These are phyloP conservation scores for Podila clonocystis DNA, from an alignment of 192 early-diverging fungal species.

Conservation along the genomic window DNA sequence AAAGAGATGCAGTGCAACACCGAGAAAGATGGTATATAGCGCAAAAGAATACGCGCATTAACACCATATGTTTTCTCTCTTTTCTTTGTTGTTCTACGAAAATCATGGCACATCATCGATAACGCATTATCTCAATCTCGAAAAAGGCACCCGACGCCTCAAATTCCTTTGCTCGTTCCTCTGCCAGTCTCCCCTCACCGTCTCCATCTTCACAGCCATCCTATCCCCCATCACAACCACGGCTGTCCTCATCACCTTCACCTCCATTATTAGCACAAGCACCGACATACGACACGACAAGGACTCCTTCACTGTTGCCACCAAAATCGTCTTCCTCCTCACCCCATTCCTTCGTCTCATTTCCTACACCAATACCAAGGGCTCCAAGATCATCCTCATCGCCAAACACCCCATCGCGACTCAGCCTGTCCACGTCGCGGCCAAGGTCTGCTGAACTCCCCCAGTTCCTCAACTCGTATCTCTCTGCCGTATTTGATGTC, in stretches of 20 bases:
- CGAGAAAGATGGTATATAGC: too few relatives aligned
- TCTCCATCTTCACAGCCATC: too few relatives aligned
- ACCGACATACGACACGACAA: not conserved
- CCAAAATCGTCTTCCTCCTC: not conserved
- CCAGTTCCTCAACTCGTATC: constrained; percentile 33
- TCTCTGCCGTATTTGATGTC: constrained; percentile 45
- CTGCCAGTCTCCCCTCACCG: too few relatives aligned
- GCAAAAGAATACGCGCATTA: too few relatives aligned
- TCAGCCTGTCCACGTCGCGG: constrained; percentile 9
- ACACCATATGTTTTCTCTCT: too few relatives aligned
- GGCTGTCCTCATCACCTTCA: not conserved
- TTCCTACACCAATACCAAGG: not conserved
- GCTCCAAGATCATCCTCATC: not conserved
- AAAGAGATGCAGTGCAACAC: too few relatives aligned
- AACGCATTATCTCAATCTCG: too few relatives aligned
- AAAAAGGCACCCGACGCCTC: too few relatives aligned
- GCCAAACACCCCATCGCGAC: not conserved
- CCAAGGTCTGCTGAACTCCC: constrained; percentile 41
- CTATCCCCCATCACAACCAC: not conserved
- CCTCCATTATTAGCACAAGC: not conserved
- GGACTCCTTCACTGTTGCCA: not conserved
- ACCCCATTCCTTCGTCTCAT: not conserved
- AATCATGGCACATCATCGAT: too few relatives aligned
- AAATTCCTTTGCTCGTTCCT: too few relatives aligned
- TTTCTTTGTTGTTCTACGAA: too few relatives aligned